These are phyloP conservation scores for Marchantia polymorpha DNA, from an alignment of 225 moss, liverwort and hornwort genomes.

Conservation along the genomic window DNA sequence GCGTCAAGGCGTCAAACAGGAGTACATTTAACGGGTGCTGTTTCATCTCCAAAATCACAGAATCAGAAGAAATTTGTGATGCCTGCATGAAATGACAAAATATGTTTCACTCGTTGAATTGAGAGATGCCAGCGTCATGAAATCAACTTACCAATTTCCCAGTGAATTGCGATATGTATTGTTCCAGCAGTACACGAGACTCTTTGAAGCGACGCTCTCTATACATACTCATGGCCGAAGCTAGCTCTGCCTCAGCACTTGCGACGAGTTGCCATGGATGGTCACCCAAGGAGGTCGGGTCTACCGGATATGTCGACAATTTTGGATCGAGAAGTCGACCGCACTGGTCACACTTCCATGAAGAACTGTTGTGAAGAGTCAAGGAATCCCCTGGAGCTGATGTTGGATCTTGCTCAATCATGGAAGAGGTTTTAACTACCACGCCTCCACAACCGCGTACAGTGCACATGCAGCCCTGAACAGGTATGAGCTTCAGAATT, in stretches of 20 bases:
- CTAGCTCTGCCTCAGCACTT: constrained; percentile 60
- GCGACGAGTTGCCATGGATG: constrained; percentile 62
- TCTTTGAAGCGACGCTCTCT: constrained; percentile 74
- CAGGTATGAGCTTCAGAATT: neutral
- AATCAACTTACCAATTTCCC: constrained; percentile 59
- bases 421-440: constrained; percentile 56
- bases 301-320: constrained; percentile 10
- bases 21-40: constrained; percentile 75
- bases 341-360: constrained; percentile 75
- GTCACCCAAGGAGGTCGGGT: constrained; percentile 31
- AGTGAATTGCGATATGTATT: constrained; percentile 52
- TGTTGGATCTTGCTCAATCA: constrained; percentile 36
- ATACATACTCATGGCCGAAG: constrained; percentile 60
- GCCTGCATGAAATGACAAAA: neutral
- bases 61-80: neutral
- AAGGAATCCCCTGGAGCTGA: constrained; percentile 27
- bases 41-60: neutral
- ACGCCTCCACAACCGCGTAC: constrained; percentile 70
- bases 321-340: constrained; percentile 50
- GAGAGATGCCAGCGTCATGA: neutral
- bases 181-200: constrained; percentile 57
- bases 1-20: constrained; percentile 80
- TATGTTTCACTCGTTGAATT: neutral
- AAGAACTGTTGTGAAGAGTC: constrained; percentile 22
- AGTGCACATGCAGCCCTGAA: constrained; percentile 53